Conservation (phyloP, 768 basidiomycete genomes). For the Termitomyces titanicus region DNA sequence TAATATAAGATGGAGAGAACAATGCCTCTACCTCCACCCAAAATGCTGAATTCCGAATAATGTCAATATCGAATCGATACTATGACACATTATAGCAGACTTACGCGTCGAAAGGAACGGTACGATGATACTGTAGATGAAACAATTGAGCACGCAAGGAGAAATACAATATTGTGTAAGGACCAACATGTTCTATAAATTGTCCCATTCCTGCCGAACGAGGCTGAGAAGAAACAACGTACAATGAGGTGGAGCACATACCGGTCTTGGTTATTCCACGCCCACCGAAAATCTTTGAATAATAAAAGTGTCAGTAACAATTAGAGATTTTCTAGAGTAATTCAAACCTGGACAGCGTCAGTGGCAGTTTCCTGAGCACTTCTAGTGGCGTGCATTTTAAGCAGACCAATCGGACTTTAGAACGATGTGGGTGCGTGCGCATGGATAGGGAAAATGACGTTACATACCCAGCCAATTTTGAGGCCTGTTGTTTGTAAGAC, state of each 20-base stretch:
- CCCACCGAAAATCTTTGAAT: conserved; percentile 69
- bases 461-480: conserved; percentile 67
- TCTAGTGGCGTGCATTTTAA: conserved; percentile 67
- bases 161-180: background rate
- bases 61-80: background rate
- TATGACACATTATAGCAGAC: conserved; percentile 13
- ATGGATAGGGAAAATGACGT: background rate
- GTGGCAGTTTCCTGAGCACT: conserved; percentile 63
- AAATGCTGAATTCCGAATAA: conserved; percentile 30
- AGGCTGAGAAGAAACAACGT: conserved; percentile 3
- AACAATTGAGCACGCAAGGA: conserved; percentile 20
- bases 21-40: conserved; percentile 55
- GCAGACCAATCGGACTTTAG: conserved; percentile 58
- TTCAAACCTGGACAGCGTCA: conserved; percentile 60
- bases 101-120: conserved; percentile 61
- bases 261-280: conserved; percentile 83
- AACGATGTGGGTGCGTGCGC: background rate
- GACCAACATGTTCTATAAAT: conserved; percentile 62
- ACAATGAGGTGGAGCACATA: conserved; percentile 24
- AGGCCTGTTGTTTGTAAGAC: conserved; percentile 74
- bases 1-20: background rate
- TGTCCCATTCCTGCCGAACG: conserved; percentile 49
- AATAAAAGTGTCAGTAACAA: background rate
- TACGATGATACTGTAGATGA: conserved; percentile 51
- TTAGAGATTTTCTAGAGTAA: background rate